Evolutionary conservation across 2,329 filamentous ascomycete genomes (phyloP).

Genomic region (Blastomyces parvus): DNA sequence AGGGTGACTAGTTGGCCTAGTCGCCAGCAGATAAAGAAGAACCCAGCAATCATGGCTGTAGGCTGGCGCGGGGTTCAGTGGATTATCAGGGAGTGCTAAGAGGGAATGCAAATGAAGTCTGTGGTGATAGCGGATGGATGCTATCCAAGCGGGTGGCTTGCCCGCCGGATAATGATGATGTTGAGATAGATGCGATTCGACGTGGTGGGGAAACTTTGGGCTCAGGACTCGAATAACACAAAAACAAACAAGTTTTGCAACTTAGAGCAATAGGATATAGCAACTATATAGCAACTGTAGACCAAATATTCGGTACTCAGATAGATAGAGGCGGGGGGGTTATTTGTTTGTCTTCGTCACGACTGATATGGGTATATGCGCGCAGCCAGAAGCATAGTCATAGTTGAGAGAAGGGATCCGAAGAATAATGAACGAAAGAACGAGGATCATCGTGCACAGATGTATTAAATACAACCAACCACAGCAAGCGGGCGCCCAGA

Average conservation of each 20-base stretch:
- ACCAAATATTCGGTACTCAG: not conserved
- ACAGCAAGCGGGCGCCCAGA: not conserved
- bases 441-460: not conserved
- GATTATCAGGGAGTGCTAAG: not conserved
- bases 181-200: not conserved
- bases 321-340: not conserved
- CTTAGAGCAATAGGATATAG: not conserved
- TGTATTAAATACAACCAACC: conserved; percentile 4
- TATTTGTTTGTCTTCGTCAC: not conserved
- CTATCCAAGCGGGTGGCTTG: not conserved
- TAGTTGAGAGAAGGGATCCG: not conserved
- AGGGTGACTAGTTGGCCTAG: conserved; percentile 52
- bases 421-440: no score
- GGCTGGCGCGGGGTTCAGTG: not conserved
- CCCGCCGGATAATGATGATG: not conserved
- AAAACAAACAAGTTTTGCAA: not conserved
- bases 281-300: not conserved
- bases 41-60: conserved; percentile 38
- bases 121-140: not conserved
- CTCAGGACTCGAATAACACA: conserved; percentile 2
- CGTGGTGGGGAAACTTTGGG: not conserved
- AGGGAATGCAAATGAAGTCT: not conserved
- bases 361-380: not conserved
- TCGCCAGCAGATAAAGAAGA: conserved; percentile 55
- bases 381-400: not conserved